Evolutionary conservation across 2,329 filamentous ascomycete genomes (phyloP), one percentile per base, ranked within the genome.

Genomic region (Colletotrichum sansevieriae): DNA sequence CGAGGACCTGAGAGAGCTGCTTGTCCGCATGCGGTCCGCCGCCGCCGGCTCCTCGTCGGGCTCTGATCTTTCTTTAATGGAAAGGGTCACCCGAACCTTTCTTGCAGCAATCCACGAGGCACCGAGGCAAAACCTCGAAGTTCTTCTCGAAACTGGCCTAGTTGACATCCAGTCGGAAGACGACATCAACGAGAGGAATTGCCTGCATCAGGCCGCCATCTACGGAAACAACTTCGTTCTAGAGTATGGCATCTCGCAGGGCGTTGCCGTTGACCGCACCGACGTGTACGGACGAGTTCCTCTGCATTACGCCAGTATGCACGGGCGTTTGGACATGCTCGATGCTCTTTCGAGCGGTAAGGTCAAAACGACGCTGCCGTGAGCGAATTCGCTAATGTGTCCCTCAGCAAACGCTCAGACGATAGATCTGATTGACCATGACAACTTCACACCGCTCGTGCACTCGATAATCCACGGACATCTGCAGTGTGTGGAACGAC

Each of bases 141-240:
- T 93, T 6, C 86, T 99, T 29, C 83, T 98, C 29, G 90, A 92
- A 56, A 97, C 95, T 2, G 89, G 89, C 0, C 82, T 96, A 25
- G 93, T 99, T 39, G 92, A 98, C 78, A 87, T 98, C n/a, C 90
- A 94, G 75, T 96, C 94, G 0, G 94, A 97, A 74, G 96, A 99
- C 77, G 95, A 98, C 75, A 98, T 99, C 78, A 99, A 98, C 75
- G 95, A 98, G 81, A 88, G 96, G 46, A 99, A 98, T 75, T 97
- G 95, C 76, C 85, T 99, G 54, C 96, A 99, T 75, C 96, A 98
- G 80, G 93, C 96, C n/a, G 92, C 95, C 1, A 98, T 98, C 60
- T 97, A 97, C 70, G 95, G 95, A 20, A 95, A 95, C 75, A 82
- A 87, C 10, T 91, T 92, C 73, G 92, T 98, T 35, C 83, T 98